Base-by-base conservation (phyloP, 73 alveolate species). In the Durusdinium trenchii region DNA sequence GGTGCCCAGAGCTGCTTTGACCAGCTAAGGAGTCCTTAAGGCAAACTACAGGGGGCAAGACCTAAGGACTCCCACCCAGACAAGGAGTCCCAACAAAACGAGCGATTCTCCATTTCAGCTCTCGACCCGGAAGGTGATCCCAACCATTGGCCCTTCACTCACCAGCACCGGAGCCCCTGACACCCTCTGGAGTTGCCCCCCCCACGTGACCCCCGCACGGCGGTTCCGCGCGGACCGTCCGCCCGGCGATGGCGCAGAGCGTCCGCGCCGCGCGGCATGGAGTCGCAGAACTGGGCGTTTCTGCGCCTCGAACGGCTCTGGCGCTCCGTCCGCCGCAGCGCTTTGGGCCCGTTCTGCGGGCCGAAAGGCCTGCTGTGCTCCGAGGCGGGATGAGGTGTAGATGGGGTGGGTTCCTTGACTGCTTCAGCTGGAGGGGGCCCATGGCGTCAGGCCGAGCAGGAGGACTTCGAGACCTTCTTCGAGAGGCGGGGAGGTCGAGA, bases 401-500 rank as follows among this genome's bases (percentile, higher is more conserved):
- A 3, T 23, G 50, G 36, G 14, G n/a, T 67, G 30, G 81, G n/a
- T 67, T 38, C 30, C n/a, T 64, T 64, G 23, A 23, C 69, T 57
- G 32, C 69, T 23, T 16, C 69, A 12, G 23, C 12, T 16, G 23
- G 23, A 57, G 69, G 69, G n/a, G 46, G 43, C 47, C 85, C 32
- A n/a, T 16, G 82, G 16, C n/a, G 16, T 38, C 95, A 52, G 82
- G 95, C 81, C 35, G 60, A 52, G 67, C 95, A 86, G 82, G 51
- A 67, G 89, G 98, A 91, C 89, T 91, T 91, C 45, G 98, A 91
- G 98, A 60, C 69, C 60, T 91, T 91, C 98, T 91, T 91, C 45
- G 98, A 91, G 98, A 79, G 98, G n/a, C n/a, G n/a, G n/a, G n/a
- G n/a, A n/a, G 86, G 36, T 40, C n/a, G n/a, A n/a, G n/a, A n/a